phyloP scores from a whole-genome alignment of 2,329 filamentous ascomycete genomes.

The Atkinsonella texensis region DNA sequence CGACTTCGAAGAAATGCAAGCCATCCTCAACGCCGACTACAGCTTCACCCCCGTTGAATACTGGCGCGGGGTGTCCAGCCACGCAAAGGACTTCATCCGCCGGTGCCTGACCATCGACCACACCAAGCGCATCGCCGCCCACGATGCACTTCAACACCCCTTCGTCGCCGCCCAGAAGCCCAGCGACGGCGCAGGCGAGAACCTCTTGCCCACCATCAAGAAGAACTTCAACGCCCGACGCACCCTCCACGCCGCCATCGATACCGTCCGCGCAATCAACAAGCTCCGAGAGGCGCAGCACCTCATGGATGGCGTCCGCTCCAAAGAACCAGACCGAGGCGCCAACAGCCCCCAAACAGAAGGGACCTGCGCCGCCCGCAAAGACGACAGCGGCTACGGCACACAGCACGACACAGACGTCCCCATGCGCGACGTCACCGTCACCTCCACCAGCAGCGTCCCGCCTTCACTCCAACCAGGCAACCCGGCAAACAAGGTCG shows the following conservation, averaged over 20 bases:
- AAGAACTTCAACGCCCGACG: constrained; percentile 63
- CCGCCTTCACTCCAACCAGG: constrained; percentile 44
- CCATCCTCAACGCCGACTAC: constrained; percentile 93
- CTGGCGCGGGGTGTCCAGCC: constrained; percentile 84
- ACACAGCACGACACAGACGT: constrained; percentile 30
- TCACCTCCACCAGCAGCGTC: constrained; percentile 24
- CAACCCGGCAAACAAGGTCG: constrained; percentile 40
- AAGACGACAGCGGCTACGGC: constrained; percentile 39
- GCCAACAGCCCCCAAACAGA: constrained; percentile 7
- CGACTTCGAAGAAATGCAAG: constrained; percentile 99
- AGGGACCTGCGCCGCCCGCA: constrained; percentile 14
- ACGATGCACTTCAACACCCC: constrained; percentile 58
- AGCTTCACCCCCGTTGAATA: constrained; percentile 89
- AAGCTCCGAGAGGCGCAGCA: constrained; percentile 54
- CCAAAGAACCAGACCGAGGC: constrained; percentile 35
- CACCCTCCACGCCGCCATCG: constrained; percentile 58
- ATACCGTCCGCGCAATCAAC: constrained; percentile 60
- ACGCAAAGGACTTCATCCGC: constrained; percentile 84
- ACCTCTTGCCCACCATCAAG: constrained; percentile 56
- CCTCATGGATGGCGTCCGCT: constrained; percentile 43
- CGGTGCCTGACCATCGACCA: constrained; percentile 87
- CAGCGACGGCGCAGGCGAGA: constrained; percentile 39
- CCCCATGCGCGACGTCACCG: constrained; percentile 34
- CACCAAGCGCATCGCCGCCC: constrained; percentile 75
- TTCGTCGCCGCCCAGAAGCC: constrained; percentile 46